Base-by-base conservation (phyloP, 2,329 filamentous ascomycete species). In the Cercospora zeae-maydis region DNA sequence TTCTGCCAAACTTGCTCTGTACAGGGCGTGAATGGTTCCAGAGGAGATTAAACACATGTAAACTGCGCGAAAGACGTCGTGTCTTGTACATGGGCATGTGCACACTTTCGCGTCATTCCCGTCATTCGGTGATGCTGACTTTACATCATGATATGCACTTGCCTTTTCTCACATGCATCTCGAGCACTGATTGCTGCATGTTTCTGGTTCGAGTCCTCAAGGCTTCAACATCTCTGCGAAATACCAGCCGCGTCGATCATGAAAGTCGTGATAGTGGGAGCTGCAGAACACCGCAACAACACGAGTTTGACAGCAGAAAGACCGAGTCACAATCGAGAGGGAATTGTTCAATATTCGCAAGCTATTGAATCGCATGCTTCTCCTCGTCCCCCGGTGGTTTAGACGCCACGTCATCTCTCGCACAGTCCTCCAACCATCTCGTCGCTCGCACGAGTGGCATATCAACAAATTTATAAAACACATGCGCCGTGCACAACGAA, bases 401-500 rank as follows among this genome's bases (percentile, higher is more conserved):
- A n/a, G 47, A 58, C 31, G 55, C 55, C 36, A 14, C 13, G 9
- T 58, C 19, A 47, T 45, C 55, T 42, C 27, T 47, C 55, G 55
- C 55, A 13, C 36, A 45, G 1, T 39, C 27, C 31, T 66, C 64
- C 37, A 66, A 9, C 24, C 52, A 54, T 31, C 57, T 63, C 30
- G 62, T 57, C 7, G 58, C 37, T 39, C 52, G 27, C 27, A 64
- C 64, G 19, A 64, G 59, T 13, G 64, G 64, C 24, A 59, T 51
- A 58, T 66, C 64, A 10, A 64, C 45, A 13, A 62, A 47, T 24
- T 51, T 45, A 55, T 60, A 62, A 24, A 66, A 66, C 49, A 62
- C 9, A 55, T 66, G 58, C 27, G 61, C 62, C 0, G 27, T 51
- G 13, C 47, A 36, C 2, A 64, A 14, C 1, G 62, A 62, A 5